phyloP scores from a whole-genome alignment of 2,329 filamentous ascomycete genomes.

The Bipolaris zeicola region DNA sequence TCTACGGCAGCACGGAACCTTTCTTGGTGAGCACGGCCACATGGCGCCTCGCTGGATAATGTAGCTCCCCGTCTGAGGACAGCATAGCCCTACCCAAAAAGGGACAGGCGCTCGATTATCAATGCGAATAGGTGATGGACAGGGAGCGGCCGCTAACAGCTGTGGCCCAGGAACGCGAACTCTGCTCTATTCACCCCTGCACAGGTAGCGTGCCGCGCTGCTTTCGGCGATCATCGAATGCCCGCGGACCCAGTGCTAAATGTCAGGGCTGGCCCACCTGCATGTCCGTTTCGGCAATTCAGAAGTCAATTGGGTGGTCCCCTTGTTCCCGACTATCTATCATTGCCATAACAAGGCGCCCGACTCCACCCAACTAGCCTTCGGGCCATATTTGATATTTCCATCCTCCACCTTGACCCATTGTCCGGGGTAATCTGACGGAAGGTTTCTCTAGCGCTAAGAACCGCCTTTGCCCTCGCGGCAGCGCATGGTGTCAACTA shows the following conservation, averaged over 20 bases:
- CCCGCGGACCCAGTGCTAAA: slow-evolving; percentile 15
- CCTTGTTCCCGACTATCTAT: slow-evolving; percentile 15
- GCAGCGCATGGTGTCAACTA: slow-evolving; percentile 5
- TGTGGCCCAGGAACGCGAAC: slow-evolving; percentile 15
- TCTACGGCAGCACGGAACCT: slow-evolving; percentile 2
- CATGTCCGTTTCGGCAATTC: slow-evolving; percentile 22
- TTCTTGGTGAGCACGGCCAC: background rate
- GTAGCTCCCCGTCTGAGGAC: slow-evolving; percentile 12
- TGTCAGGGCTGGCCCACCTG: slow-evolving; percentile 21
- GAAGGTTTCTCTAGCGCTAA: slow-evolving; percentile 13
- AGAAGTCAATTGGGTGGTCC: slow-evolving; percentile 23
- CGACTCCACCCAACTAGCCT: slow-evolving; percentile 5
- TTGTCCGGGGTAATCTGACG: slow-evolving; percentile 2
- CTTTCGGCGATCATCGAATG: slow-evolving; percentile 20
- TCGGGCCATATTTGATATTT: slow-evolving; percentile 9
- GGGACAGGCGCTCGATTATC: slow-evolving; percentile 14
- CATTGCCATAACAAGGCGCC: slow-evolving; percentile 5
- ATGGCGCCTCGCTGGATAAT: background rate
- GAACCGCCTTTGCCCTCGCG: slow-evolving; percentile 4
- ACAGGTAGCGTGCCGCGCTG: slow-evolving; percentile 12
- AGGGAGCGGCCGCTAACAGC: slow-evolving; percentile 15
- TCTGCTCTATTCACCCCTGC: slow-evolving; percentile 19
- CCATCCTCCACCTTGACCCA: slow-evolving; percentile 12
- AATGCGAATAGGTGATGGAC: slow-evolving; percentile 20
- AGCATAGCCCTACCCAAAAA: slow-evolving; percentile 5